These are phyloP conservation scores for Apodospora peruviana DNA, from an alignment of 495 filamentous ascomycete genomes.

Conservation along the genomic window DNA sequence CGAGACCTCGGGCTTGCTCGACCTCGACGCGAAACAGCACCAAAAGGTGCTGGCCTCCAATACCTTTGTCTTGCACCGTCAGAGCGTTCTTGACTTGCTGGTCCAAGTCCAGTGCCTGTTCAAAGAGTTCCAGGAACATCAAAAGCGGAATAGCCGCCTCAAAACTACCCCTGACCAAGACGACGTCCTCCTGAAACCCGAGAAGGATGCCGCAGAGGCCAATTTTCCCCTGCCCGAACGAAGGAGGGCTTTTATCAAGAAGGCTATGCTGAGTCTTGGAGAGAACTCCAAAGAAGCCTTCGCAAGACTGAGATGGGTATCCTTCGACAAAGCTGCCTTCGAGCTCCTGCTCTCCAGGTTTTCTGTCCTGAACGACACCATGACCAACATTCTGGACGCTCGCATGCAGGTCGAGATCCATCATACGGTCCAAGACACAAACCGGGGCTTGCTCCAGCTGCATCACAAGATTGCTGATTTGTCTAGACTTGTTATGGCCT, in stretches of 20 bases:
- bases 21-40: conserved; percentile 25
- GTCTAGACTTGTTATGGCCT: conserved; percentile 33
- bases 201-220: conserved; percentile 31
- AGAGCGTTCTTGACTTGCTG: conserved; percentile 37
- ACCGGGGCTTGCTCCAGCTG: conserved; percentile 38
- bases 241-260: conserved; percentile 33
- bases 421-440: conserved; percentile 40
- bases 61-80: conserved; percentile 37
- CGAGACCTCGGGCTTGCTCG: conserved; percentile 39
- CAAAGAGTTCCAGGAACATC: conserved; percentile 38
- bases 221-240: conserved; percentile 29
- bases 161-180: conserved; percentile 23
- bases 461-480: conserved; percentile 37
- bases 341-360: conserved; percentile 35
- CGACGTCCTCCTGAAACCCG: conserved; percentile 24
- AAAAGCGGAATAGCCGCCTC: conserved; percentile 26
- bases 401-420: conserved; percentile 39
- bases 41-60: conserved; percentile 35
- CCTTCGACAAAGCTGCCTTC: conserved; percentile 39
- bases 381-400: conserved; percentile 39
- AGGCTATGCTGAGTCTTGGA: conserved; percentile 31
- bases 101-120: conserved; percentile 41
- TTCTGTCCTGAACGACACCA: conserved; percentile 37
- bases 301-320: conserved; percentile 32
- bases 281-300: conserved; percentile 24